Evolutionary conservation across 2,329 filamentous ascomycete species (phyloP), one percentile per base, ranked within the genome.

Genomic region (Penicillium hordei): DNA sequence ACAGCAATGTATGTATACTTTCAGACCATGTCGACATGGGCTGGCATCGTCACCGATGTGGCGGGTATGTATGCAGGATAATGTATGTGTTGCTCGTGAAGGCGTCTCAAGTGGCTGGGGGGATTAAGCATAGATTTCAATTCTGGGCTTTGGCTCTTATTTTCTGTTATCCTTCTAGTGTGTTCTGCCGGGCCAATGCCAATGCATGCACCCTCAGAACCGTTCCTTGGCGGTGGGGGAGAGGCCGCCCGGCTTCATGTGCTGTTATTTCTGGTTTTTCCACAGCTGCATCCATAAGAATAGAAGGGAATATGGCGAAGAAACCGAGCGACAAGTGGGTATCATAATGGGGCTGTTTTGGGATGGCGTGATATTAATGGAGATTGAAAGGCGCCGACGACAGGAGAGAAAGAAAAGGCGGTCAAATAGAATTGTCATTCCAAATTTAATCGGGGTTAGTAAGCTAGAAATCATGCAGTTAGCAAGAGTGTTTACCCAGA

Each of bases 341-440:
- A 75, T 75, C 72, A 74, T 73, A 74, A 73, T 63, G 69, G 63
- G 68, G 65, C 65, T 69, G 65, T 65, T 69, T 70, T 57, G 59
- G 68, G 61, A 65, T 66, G 63, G 65, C 64, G 57, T 64, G 67
- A 56, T 65, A 68, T 67, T 62, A 65, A 67, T 59, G 60, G 63
- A 45, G 3, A 62, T 58, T 64, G 52, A 64, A 60, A 65, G 57
- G 60, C 48, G 57, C 44, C 51, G 51, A 48, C 55, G 48, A 48
- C 31, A 33, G 52, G 25, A 27, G 58, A 58, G 46, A 55, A 51
- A 42, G 52, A 51, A 62, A 62, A 60, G 33, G 38, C 57, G 57
- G 42, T 60, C 60, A 38, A 59, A 38, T 46, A 52, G 52, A 34
- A 48, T 60, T 38, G 43, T 48, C 31, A 39, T 55, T 55, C 48